Evolutionary conservation across 2,329 filamentous ascomycete genomes (phyloP).

Genomic region (Coniochaeta sp.): DNA sequence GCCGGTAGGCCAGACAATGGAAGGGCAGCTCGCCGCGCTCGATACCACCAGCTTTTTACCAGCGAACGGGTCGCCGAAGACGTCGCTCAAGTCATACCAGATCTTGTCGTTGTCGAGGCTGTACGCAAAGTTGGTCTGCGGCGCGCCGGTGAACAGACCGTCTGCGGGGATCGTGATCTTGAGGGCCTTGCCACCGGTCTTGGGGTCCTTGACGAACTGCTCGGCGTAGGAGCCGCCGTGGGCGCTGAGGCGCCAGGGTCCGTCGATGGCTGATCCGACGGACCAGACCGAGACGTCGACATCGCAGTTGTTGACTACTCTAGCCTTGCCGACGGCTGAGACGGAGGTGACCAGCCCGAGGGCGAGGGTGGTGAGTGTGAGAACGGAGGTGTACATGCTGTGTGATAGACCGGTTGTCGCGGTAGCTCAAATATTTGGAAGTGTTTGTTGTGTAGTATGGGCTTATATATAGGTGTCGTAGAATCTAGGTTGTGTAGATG

Average conservation of each 20-base stretch:
- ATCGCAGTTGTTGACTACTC: conserved; percentile 28
- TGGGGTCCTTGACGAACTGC: conserved; percentile 24
- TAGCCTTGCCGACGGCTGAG: conserved; percentile 23
- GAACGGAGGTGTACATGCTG: conserved; percentile 13
- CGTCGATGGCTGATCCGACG: conserved; percentile 23
- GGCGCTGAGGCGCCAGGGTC: conserved; percentile 16
- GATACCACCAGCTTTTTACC: conserved; percentile 23
- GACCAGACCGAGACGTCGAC: conserved; percentile 29
- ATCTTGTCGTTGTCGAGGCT: conserved; percentile 24
- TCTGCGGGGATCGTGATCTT: conserved; percentile 27
- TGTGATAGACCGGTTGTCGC: not conserved
- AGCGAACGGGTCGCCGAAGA: conserved; percentile 30
- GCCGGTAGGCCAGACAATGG: conserved; percentile 27
- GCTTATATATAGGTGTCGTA: not conserved
- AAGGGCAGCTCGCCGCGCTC: conserved; percentile 21
- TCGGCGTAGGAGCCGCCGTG: conserved; percentile 23
- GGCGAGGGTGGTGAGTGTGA: conserved; percentile 14
- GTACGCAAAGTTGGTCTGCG: conserved; percentile 32
- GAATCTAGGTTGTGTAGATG: no score
- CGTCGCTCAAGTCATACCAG: conserved; percentile 32
- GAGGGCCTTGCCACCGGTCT: conserved; percentile 29
- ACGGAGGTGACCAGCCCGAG: conserved; percentile 14
- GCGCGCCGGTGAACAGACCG: conserved; percentile 29
- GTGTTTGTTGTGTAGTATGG: not conserved
- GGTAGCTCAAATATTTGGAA: not conserved